phyloP scores from a whole-genome alignment of 1,284 basidiomycete species.

The Cutaneotrichosporon sp. region DNA sequence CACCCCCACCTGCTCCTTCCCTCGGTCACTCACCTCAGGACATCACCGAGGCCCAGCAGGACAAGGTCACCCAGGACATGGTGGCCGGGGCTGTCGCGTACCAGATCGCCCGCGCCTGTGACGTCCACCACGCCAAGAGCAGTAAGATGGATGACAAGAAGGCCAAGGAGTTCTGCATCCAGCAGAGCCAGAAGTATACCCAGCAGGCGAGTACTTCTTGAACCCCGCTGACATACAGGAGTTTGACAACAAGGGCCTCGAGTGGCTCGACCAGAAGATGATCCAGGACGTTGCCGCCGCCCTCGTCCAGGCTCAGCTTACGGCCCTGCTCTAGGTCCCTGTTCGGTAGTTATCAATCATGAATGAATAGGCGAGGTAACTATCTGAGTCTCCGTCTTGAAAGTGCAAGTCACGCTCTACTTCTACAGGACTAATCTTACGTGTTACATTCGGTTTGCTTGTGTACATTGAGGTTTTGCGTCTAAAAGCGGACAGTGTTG shows the following conservation, averaged over 20 bases:
- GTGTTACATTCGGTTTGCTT: too few species aligned
- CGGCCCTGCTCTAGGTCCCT: neutral
- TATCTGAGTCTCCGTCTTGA: too few species aligned
- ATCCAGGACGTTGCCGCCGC: neutral
- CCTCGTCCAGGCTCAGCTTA: slow-evolving; percentile 9
- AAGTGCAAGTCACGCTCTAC: too few species aligned
- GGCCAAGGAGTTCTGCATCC: neutral
- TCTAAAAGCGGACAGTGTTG: too few species aligned
- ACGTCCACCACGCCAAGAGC: neutral
- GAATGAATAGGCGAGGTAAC: too few species aligned
- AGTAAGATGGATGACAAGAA: neutral
- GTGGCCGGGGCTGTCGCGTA: slow-evolving; percentile 3
- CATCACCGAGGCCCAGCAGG: slow-evolving; percentile 1
- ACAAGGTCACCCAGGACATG: neutral
- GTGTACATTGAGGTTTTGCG: too few species aligned
- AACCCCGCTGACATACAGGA: neutral
- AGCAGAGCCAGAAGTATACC: neutral
- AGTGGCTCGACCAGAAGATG: slow-evolving; percentile 7
- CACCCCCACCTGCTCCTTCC: neutral
- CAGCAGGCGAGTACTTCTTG: neutral
- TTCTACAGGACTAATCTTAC: too few species aligned
- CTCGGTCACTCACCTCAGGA: neutral
- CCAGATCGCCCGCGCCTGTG: neutral
- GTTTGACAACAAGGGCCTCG: slow-evolving; percentile 7
- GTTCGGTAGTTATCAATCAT: too few species aligned